Evolutionary conservation across 2,329 filamentous ascomycete genomes (phyloP), one percentile per base, ranked within the genome.

Genomic region (Balansia obtecta): DNA sequence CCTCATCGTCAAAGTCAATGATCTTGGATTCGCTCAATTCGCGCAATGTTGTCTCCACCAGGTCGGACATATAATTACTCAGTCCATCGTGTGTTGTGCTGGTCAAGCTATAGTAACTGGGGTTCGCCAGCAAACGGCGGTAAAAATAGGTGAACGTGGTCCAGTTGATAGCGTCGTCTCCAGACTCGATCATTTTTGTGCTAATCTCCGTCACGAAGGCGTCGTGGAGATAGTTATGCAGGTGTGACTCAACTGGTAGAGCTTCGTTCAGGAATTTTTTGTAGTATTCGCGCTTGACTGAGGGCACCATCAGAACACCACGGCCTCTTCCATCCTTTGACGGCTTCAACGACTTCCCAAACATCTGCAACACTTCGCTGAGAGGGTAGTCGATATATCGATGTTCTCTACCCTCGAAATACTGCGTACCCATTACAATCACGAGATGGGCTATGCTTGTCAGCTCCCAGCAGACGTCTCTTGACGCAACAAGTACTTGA

Each of bases 81-180:
- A 98, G 75, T 3, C 87, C 90, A 58, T 97, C 91, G 57, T 96
- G 88, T 1, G 87, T 90, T 4, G 88, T 87, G 63, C 90, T 88
- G 15, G 83, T 84, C 54, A 98, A 72, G 58, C 88, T 87, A 71
- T 98, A 98, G 72, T 90, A 98, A 68, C 88, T 96, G 9, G 93
- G 93, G 64, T 98, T 98, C 32, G 91, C 90, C 37, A 97, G 77
- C 38, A 98, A 77, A 52, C 93, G 85, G 42, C 93, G 85, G 71
- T 98, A 98, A 71, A 97, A 96, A 71, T 95, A 98, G 11, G 91
- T 96, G 65, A 96, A 97, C 0, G 93, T 97, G 38, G 89, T 88
- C 93, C 93, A 98, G 68, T 95, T 94, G 58, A 98, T 90, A 11
- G 91, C 93, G 69, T 97, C 91, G 59, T 97, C 93, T 13, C 89